These are phyloP conservation scores for Marsdenia floribunda DNA, from an alignment of 257 asterid genomes.

Conservation along the genomic window DNA sequence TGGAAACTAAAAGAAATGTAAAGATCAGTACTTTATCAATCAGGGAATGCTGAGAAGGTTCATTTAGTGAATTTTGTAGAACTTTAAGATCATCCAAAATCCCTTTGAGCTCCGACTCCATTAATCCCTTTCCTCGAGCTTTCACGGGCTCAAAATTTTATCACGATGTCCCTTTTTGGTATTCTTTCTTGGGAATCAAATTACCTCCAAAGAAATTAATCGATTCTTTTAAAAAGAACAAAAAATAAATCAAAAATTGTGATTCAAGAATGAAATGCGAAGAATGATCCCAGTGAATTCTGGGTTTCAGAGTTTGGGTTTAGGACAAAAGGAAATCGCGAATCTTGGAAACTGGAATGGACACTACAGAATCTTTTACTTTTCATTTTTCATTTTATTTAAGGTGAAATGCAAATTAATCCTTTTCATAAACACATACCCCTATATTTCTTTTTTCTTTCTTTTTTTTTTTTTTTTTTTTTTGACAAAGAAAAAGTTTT, in stretches of 20 bases:
- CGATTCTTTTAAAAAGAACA: too few relatives aligned
- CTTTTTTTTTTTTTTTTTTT: too few relatives aligned
- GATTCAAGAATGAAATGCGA: background rate
- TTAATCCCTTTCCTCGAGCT: conserved; percentile 14
- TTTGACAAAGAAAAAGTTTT: too few relatives aligned
- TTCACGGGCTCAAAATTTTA: background rate
- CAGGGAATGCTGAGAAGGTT: conserved; percentile 38
- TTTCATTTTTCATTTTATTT: too few relatives aligned
- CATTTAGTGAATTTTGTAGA: conserved; percentile 41
- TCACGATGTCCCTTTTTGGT: background rate
- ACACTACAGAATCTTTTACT: too few relatives aligned
- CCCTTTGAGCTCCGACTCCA: conserved; percentile 62
- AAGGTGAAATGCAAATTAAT: too few relatives aligned
- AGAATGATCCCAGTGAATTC: background rate
- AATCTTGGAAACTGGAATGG: too few relatives aligned
- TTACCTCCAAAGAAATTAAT: background rate
- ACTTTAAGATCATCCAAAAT: conserved; percentile 50
- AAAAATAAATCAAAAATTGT: too few relatives aligned
- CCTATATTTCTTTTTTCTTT: too few relatives aligned
- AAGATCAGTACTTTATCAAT: conserved; percentile 38
- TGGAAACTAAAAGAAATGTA: background rate
- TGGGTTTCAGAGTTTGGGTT: too few relatives aligned
- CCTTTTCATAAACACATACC: too few relatives aligned
- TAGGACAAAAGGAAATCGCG: too few relatives aligned
- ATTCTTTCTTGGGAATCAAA: background rate